Percentiles rank a stretch among this genome's conserved stretches.
These are phyloP conservation scores for Daedaleopsis nitida DNA, from an alignment of 768 basidiomycete species.

Conservation along the genomic window DNA sequence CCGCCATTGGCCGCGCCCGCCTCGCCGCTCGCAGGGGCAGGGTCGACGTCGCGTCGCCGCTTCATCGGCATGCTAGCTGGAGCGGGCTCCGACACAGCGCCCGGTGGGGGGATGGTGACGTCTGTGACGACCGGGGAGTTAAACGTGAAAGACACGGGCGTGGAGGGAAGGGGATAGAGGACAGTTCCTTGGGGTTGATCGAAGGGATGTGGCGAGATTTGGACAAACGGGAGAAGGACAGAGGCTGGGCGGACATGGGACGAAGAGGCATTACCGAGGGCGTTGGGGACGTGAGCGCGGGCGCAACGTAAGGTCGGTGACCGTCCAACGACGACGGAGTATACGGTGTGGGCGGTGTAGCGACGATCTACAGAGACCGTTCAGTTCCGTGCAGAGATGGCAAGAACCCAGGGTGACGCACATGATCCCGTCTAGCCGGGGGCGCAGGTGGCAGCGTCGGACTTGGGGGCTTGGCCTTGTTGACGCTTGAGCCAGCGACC, in stretches of 20 bases:
- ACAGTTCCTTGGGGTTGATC: conserved; percentile 31
- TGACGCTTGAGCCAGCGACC: conserved; percentile 18
- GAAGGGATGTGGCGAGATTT: conserved; percentile 31
- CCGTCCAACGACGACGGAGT: conserved; percentile 27
- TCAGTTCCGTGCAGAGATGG: conserved; percentile 12
- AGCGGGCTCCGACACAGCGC: conserved; percentile 32
- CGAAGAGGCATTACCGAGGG: conserved; percentile 23
- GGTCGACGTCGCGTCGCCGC: conserved; percentile 77
- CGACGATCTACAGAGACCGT: conserved; percentile 27
- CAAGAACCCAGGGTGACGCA: neutral
- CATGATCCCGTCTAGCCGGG: conserved; percentile 3
- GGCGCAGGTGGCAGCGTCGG: conserved; percentile 10
- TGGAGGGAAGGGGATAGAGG: conserved; percentile 27
- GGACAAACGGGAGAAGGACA: conserved; percentile 25
- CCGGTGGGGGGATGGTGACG: conserved; percentile 46
- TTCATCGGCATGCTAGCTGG: conserved; percentile 37
- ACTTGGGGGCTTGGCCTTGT: conserved; percentile 13
- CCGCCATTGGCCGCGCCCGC: conserved; percentile 34
- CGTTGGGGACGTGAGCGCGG: conserved; percentile 18
- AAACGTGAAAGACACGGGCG: conserved; percentile 33
- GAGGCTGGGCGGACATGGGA: conserved; percentile 8
- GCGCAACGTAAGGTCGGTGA: conserved; percentile 15
- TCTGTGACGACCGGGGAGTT: conserved; percentile 18
- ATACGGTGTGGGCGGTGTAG: conserved; percentile 29
- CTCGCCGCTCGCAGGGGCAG: conserved; percentile 53